phyloP scores from a whole-genome alignment of 257 asterid species.

The Parsonsia alboflavescens region DNA sequence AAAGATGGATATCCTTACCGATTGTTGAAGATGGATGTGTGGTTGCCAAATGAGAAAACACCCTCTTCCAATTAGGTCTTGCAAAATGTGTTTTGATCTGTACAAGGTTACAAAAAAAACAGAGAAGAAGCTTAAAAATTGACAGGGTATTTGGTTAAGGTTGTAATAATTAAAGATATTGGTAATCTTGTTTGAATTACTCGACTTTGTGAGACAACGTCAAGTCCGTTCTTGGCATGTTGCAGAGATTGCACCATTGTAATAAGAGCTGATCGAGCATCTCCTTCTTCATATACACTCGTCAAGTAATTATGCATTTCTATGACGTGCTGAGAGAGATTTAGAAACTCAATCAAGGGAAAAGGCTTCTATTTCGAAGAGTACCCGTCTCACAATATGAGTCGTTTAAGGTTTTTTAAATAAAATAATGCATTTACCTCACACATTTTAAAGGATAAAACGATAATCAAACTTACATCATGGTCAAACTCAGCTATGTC shows the following conservation, averaged over 20 bases:
- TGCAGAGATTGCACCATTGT: slow-evolving; percentile 91
- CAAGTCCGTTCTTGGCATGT: slow-evolving; percentile 87
- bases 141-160: not conserved
- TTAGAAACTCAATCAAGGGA: not conserved
- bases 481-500: slow-evolving; percentile 81
- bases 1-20: no score
- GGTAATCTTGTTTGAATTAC: slow-evolving; percentile 3
- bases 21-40: slow-evolving; percentile 60
- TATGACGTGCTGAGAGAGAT: slow-evolving; percentile 53
- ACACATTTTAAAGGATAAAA: no score
- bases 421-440: no score
- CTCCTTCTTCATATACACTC: slow-evolving; percentile 93
- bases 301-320: slow-evolving; percentile 95
- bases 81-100: slow-evolving; percentile 92
- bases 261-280: slow-evolving; percentile 90
- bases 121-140: not conserved
- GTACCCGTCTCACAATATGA: no score
- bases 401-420: no score
- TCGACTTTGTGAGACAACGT: slow-evolving; percentile 56
- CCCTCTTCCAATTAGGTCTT: slow-evolving; percentile 90
- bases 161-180: no score
- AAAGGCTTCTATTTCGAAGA: not conserved
- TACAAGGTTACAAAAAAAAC: not conserved
- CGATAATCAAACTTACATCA: slow-evolving; percentile 33
- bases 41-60: slow-evolving; percentile 49